Percentiles rank a stretch among this genome's conserved stretches.
Conservation (phyloP, 345 rosid genomes). For the Tarenaya hassleriana region DNA sequence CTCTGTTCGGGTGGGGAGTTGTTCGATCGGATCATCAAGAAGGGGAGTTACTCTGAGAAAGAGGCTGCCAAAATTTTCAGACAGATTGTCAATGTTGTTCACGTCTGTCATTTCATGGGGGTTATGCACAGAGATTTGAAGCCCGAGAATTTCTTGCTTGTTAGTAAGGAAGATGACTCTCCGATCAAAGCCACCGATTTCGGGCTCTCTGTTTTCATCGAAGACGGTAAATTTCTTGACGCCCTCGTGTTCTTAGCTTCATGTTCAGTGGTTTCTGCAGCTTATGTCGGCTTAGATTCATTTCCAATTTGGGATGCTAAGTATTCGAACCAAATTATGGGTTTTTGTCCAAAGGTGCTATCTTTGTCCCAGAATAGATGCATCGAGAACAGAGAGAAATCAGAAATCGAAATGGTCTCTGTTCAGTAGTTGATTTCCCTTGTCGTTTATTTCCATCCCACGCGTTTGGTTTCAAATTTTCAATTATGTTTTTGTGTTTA, state of each 20-base stretch:
- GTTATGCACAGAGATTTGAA: slow-evolving; percentile 86
- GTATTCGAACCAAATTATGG: neutral
- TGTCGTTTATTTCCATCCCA: no score
- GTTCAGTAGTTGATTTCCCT: no score
- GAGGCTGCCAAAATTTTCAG: slow-evolving; percentile 67
- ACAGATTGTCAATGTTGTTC: slow-evolving; percentile 80
- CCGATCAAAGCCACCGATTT: slow-evolving; percentile 75
- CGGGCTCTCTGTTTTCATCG: slow-evolving; percentile 88
- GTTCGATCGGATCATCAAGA: slow-evolving; percentile 71
- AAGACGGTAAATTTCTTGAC: slow-evolving; percentile 47
- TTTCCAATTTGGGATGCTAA: neutral
- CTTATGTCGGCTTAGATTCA: neutral
- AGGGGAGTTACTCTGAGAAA: slow-evolving; percentile 66
- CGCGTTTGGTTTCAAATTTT: no score
- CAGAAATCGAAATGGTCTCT: no score
- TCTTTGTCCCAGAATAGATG: neutral
- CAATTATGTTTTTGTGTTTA: slow-evolving; percentile 18
- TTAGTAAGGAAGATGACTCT: slow-evolving; percentile 40
- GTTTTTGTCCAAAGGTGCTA: slow-evolving; percentile 10
- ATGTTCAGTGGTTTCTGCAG: neutral
- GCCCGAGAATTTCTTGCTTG: slow-evolving; percentile 91
- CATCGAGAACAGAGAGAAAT: no score
- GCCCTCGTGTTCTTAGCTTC: no score
- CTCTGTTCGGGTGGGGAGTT: slow-evolving; percentile 94
- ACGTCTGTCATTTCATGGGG: slow-evolving; percentile 93